Percentiles rank a stretch among this genome's conserved stretches.
Conservation (phyloP, 352 stramenopile species). For the Saprolegnia parasitica region DNA sequence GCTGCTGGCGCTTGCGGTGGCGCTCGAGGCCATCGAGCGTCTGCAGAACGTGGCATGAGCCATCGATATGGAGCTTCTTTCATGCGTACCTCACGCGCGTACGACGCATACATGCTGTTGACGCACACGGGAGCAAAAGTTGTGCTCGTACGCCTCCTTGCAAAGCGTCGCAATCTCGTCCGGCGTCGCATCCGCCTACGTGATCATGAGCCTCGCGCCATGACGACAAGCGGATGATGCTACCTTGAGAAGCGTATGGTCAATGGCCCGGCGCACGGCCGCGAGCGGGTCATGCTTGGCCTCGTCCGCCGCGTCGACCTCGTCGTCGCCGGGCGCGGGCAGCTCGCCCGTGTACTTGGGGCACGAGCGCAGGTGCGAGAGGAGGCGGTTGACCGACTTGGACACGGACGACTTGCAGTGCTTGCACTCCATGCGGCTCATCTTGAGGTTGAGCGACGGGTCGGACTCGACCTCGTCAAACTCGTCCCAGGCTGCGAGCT, state of each 20-base stretch:
- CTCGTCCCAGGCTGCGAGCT: slow-evolving; percentile 19
- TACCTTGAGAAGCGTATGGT: slow-evolving; percentile 82
- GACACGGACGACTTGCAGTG: slow-evolving; percentile 25
- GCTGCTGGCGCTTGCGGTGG: slow-evolving; percentile 31
- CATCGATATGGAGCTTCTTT: neutral
- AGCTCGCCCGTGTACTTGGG: slow-evolving; percentile 24
- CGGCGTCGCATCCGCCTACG: slow-evolving; percentile 51
- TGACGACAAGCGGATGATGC: neutral
- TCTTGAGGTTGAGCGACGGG: slow-evolving; percentile 19
- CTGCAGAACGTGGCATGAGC: neutral
- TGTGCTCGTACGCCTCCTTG: slow-evolving; percentile 56
- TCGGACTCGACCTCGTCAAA: slow-evolving; percentile 25
- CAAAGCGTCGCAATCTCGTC: slow-evolving; percentile 64
- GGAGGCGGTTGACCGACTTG: slow-evolving; percentile 23
- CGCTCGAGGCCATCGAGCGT: slow-evolving; percentile 19
- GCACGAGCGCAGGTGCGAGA: slow-evolving; percentile 25
- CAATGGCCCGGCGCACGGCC: slow-evolving; percentile 37
- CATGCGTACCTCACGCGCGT: slow-evolving; percentile 48
- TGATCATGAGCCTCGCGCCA: neutral
- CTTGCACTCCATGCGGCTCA: slow-evolving; percentile 29
- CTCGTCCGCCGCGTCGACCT: neutral
- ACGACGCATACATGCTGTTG: slow-evolving; percentile 64
- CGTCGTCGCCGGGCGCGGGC: slow-evolving; percentile 22
- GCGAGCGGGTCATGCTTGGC: neutral
- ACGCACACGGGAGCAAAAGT: slow-evolving; percentile 79